Conservation (phyloP, 1,139 yeast genomes). For the Diutina rugosa region DNA sequence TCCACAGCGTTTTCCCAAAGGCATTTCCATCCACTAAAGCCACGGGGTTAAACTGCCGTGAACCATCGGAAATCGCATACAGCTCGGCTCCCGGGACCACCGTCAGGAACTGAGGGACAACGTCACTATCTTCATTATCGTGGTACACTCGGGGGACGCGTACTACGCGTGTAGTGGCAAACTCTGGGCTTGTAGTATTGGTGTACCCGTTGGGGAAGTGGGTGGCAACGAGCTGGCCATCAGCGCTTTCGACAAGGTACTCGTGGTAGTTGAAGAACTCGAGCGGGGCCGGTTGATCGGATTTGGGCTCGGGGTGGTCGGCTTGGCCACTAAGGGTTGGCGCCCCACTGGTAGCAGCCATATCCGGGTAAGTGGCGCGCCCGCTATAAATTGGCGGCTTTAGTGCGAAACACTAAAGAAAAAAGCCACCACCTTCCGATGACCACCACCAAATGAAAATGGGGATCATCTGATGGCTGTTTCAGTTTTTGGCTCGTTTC, state of each 20-base stretch:
- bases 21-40: not conserved
- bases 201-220: not conserved
- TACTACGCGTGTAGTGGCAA: not conserved
- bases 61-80: not conserved
- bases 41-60: not conserved
- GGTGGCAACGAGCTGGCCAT: not conserved
- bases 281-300: not conserved
- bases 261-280: constrained; percentile 1
- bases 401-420: not conserved
- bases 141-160: not conserved
- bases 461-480: too few species aligned
- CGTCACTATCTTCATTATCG: not conserved
- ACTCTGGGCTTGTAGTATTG: too few species aligned
- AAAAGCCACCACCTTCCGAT: not conserved
- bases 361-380: not conserved
- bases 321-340: not conserved
- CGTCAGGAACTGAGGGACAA: not conserved
- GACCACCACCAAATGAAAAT: not conserved
- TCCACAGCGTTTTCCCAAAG: not conserved
- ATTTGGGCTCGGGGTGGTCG: not conserved
- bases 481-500: too few species aligned
- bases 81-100: not conserved
- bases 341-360: not conserved
- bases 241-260: not conserved
- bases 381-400: not conserved